These are phyloP conservation scores for Perkinsus olseni DNA, from an alignment of 169 alveolate species.

Conservation along the genomic window DNA sequence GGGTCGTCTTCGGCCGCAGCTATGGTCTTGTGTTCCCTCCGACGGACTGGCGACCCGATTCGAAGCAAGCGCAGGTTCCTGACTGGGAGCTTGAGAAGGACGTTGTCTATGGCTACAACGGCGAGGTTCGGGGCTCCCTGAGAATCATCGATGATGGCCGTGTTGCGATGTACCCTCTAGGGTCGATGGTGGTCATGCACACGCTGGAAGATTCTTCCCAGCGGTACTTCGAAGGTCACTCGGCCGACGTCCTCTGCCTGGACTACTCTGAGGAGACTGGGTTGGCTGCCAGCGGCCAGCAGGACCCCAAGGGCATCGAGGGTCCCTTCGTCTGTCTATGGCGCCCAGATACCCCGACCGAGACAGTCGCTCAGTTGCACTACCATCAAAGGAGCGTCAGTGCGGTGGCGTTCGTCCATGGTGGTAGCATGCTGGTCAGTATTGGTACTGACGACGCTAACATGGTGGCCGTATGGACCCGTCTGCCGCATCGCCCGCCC, in stretches of 20 bases:
- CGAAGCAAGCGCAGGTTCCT: not conserved
- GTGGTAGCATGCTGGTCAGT: not conserved
- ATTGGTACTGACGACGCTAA: not conserved
- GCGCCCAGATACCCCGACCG: not conserved
- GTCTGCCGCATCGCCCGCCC: not conserved
- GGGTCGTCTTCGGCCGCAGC: not conserved
- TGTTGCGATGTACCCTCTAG: not conserved
- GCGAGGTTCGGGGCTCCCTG: not conserved
- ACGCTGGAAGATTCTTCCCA: not conserved
- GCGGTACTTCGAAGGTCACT: not conserved
- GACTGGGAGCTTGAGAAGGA: not conserved
- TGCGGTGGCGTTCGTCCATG: not conserved
- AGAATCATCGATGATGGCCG: not conserved
- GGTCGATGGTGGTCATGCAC: not conserved
- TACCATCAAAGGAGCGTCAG: not conserved
- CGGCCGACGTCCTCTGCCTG: not conserved
- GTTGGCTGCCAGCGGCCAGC: not conserved
- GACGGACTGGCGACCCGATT: not conserved
- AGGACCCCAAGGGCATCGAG: constrained; percentile 1
- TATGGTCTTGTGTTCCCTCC: not conserved
- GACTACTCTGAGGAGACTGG: not conserved
- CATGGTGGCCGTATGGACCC: not conserved
- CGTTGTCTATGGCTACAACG: not conserved
- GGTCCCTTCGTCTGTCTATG: not conserved
- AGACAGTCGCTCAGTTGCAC: not conserved